Evolutionary conservation across 129 eudicot genomes (phyloP).

Genomic region (Tanacetum coccineum): DNA sequence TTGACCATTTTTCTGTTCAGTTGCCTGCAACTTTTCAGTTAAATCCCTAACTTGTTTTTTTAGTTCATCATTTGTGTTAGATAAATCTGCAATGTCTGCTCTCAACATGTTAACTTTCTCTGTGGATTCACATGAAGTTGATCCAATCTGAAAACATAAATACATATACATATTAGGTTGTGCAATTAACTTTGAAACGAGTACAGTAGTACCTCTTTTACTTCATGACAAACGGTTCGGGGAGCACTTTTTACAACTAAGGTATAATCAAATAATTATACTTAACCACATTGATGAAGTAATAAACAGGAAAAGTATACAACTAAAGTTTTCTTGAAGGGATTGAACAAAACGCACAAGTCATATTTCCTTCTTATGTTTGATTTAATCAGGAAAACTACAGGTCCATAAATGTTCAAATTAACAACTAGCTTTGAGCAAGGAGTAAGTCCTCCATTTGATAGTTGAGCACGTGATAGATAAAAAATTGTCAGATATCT

Average conservation of each 20-base stretch:
- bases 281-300: constrained; percentile 19
- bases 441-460: background rate
- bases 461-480: background rate
- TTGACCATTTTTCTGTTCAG: constrained; percentile 62
- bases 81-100: constrained; percentile 47
- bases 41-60: constrained; percentile 61
- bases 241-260: constrained; percentile 1
- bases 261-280: constrained; percentile 2
- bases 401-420: constrained; percentile 6
- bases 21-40: constrained; percentile 44
- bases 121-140: constrained; percentile 51
- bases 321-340: constrained; percentile 1
- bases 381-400: constrained; percentile 8
- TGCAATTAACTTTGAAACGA: background rate
- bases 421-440: background rate
- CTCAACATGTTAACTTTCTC: constrained; percentile 48
- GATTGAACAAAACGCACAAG: background rate
- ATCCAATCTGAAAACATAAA: constrained; percentile 30
- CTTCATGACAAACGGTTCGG: background rate
- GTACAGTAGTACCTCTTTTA: background rate
- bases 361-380: constrained; percentile 10
- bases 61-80: constrained; percentile 46
- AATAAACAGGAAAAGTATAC: background rate
- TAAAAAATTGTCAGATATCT: background rate
- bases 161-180: background rate